Conservation (phyloP, 495 filamentous ascomycete genomes). For the Terfezia boudieri region DNA sequence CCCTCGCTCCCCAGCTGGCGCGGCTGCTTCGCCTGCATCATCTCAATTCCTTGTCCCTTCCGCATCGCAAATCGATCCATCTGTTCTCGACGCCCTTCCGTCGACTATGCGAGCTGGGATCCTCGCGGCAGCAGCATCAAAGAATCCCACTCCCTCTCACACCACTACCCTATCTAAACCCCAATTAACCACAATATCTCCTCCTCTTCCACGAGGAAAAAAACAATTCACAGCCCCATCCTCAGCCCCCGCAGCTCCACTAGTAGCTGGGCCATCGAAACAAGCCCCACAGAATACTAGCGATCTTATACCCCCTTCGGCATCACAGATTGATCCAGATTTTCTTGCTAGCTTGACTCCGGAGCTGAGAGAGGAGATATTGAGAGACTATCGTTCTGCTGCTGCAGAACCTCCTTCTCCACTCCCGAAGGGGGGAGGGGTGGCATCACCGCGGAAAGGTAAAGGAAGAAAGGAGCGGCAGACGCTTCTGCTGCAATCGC, state of each 20-base stretch:
- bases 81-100: not conserved
- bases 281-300: too few species aligned
- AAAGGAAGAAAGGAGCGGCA: not conserved
- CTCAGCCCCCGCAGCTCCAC: too few species aligned
- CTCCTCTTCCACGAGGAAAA: not conserved
- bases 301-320: not conserved
- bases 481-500: not conserved
- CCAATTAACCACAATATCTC: not conserved
- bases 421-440: not conserved
- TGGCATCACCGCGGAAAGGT: not conserved
- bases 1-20: too few species aligned
- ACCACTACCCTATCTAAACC: not conserved
- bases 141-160: not conserved
- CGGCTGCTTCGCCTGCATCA: not conserved
- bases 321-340: not conserved
- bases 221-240: not conserved
- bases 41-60: not conserved
- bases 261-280: too few species aligned
- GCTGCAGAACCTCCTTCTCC: not conserved
- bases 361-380: not conserved
- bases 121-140: not conserved
- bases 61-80: not conserved
- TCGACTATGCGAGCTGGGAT: not conserved
- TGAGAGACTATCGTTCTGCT: not conserved
- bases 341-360: not conserved